These are phyloP conservation scores for Boletus reticulatus DNA, from an alignment of 768 basidiomycete species.

Conservation along the genomic window DNA sequence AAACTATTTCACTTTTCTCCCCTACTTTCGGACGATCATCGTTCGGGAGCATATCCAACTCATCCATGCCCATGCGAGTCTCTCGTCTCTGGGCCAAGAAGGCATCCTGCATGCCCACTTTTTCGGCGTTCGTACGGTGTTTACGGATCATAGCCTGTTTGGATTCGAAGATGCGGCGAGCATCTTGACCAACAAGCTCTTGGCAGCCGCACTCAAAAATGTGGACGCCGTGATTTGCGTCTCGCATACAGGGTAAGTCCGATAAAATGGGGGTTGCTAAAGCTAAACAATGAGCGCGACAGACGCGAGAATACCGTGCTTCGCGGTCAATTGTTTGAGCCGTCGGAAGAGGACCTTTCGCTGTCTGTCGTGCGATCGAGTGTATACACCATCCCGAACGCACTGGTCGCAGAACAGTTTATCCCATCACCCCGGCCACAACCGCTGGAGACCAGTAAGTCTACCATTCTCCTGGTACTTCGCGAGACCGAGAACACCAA, in stretches of 20 bases:
- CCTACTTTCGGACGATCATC: conserved; percentile 87
- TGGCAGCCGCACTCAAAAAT: conserved; percentile 82
- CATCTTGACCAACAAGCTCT: conserved; percentile 94
- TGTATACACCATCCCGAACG: conserved; percentile 93
- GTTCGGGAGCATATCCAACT: conserved; percentile 83
- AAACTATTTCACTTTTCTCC: conserved; percentile 89
- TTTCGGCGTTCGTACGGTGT: conserved; percentile 85
- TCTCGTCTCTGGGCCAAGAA: conserved; percentile 91
- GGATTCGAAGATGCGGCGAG: conserved; percentile 97
- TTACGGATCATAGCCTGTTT: conserved; percentile 96
- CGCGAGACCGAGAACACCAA: not conserved
- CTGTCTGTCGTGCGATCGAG: conserved; percentile 48
- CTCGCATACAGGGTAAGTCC: conserved; percentile 86
- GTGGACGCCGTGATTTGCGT: conserved; percentile 96
- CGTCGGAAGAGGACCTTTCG: conserved; percentile 40
- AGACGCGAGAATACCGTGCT: conserved; percentile 98
- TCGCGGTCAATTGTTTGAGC: conserved; percentile 72
- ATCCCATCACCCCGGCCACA: conserved; percentile 51
- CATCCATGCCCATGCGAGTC: conserved; percentile 88
- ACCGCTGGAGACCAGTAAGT: conserved; percentile 54
- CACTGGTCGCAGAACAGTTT: conserved; percentile 86
- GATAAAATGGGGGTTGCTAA: not conserved
- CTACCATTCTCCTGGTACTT: no score
- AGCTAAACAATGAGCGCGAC: not conserved
- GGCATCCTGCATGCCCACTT: conserved; percentile 86